Evolutionary conservation across 2,329 filamentous ascomycete genomes (phyloP).

Genomic region (Westerdykella ornata): DNA sequence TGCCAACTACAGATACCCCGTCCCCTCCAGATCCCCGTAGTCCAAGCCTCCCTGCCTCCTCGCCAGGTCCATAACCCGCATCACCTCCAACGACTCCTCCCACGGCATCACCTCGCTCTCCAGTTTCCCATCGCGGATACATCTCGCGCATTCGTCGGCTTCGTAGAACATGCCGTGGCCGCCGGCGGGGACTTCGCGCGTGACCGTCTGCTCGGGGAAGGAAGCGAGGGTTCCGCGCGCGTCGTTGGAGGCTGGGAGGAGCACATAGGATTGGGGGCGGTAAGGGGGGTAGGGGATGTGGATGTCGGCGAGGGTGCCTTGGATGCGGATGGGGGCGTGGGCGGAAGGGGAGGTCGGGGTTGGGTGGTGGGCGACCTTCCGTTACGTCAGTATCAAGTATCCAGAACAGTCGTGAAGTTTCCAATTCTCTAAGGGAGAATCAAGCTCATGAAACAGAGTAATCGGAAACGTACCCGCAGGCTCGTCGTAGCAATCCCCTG

Average conservation of each 20-base stretch:
- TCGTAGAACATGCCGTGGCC: constrained; percentile 83
- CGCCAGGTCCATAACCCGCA: constrained; percentile 67
- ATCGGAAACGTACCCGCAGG: background rate
- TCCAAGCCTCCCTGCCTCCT: constrained; percentile 52
- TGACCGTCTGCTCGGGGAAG: constrained; percentile 37
- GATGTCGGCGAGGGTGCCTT: constrained; percentile 70
- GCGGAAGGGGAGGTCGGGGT: constrained; percentile 48
- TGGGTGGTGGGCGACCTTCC: constrained; percentile 42
- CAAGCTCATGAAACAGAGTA: background rate
- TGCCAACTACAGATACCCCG: background rate
- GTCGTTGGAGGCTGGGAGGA: constrained; percentile 48
- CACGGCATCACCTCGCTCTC: constrained; percentile 57
- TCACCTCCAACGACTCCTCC: constrained; percentile 70
- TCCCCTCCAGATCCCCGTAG: constrained; percentile 50
- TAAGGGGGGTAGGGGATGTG: constrained; percentile 64
- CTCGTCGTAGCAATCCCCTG: constrained; percentile 58
- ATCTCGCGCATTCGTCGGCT: constrained; percentile 66
- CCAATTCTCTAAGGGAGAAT: no score
- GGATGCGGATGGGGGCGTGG: constrained; percentile 64
- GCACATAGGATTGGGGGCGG: constrained; percentile 54
- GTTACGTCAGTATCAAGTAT: background rate
- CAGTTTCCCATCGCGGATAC: constrained; percentile 64
- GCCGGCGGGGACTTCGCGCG: constrained; percentile 42
- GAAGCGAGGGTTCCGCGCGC: constrained; percentile 35
- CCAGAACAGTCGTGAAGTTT: background rate